These are phyloP conservation scores for Dactylis glomerata DNA, from an alignment of 176 grass and related monocot genomes.

Conservation along the genomic window DNA sequence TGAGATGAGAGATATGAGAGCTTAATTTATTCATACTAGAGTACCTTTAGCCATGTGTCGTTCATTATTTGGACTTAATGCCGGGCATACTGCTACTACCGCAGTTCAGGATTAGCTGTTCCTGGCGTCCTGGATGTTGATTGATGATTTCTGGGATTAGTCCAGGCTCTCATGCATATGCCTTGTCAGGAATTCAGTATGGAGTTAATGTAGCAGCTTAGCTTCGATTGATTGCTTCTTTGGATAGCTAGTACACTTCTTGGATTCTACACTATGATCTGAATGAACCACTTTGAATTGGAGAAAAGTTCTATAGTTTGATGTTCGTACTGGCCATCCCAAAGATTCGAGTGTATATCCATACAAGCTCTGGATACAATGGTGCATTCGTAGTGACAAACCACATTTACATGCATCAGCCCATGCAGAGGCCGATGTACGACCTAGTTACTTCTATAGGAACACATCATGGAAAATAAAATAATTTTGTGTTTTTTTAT, in stretches of 20 bases:
- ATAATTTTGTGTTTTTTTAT: background rate
- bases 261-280: background rate
- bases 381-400: background rate
- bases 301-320: background rate
- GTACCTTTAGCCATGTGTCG: background rate
- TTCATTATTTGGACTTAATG: constrained; percentile 29
- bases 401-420: background rate
- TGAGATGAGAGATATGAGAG: background rate
- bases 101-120: background rate
- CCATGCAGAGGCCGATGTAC: background rate
- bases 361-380: background rate
- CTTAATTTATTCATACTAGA: background rate
- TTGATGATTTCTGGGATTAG: constrained; percentile 9
- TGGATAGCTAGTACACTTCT: background rate
- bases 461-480: background rate
- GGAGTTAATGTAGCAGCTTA: constrained; percentile 4
- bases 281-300: background rate
- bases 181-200: background rate
- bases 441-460: background rate
- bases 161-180: background rate
- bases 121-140: background rate
- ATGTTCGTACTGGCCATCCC: background rate
- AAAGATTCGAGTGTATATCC: background rate
- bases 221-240: background rate
- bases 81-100: background rate